Base-by-base conservation (phyloP, 176 grass and related monocot species). In the Paspalum vaginatum region DNA sequence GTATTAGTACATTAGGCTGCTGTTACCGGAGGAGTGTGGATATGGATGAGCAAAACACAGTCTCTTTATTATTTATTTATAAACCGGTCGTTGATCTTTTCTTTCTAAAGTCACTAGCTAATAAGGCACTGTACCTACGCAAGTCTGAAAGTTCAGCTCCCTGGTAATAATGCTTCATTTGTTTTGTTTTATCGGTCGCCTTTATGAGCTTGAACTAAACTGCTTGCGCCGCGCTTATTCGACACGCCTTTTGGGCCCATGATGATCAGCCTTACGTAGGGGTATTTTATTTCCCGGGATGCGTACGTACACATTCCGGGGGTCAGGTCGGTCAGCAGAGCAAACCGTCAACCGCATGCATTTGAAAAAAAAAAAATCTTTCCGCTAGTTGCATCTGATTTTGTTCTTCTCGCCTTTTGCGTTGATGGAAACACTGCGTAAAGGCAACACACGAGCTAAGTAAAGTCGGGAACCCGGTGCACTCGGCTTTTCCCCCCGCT, bases 381-480 rank as follows among this genome's bases (percentile, higher is more conserved):
- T 26, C 7, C 13, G 77, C 76, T 55, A 89, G 77, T 85, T 89
- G 70, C 47, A 58, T 85, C 56, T 37, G 46, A 81, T 85, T 17
- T 70, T 85, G 77, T 51, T 64, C 24, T 50, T 14, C 74, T 24
- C 64, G 43, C 61, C 81, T 85, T 85, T 80, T 38, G 50, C 40
- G 54, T 61, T 68, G 73, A 69, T 77, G 47, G 63, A 77, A 89
- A 89, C 77, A 81, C 63, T 22, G 76, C 11, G 24, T 49, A 89
- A 89, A 89, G 63, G 38, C 47, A 52, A 32, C 38, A 61, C 81
- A 55, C 40, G 47, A 70, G 53, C 55, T 85, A 89, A 89, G 82
- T 2, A 89, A 89, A 89, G 82, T 2, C 81, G 55, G 74, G 82
- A 79, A 89, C 87, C 82, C 37, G 87, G 70, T 85, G 82, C 82